Evolutionary conservation across 345 rosid genomes (phyloP).

Genomic region (Acer saccharum): DNA sequence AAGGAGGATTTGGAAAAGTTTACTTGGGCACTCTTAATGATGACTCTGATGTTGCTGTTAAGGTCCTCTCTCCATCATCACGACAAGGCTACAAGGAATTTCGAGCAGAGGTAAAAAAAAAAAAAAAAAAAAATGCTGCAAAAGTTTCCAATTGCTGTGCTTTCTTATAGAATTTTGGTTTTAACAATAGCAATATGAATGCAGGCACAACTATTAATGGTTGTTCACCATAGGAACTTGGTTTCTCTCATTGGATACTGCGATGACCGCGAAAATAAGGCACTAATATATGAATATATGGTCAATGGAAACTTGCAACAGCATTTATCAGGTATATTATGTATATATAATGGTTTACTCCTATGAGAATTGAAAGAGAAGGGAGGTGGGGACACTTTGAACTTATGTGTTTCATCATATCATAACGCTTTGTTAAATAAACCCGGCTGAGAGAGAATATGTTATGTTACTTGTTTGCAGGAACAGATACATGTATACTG

Average conservation of each 20-base stretch:
- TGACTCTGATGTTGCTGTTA: conserved; percentile 31
- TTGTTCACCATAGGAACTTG: conserved; percentile 46
- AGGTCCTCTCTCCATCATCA: conserved; percentile 32
- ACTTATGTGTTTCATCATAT: too few species aligned
- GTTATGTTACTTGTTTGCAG: not conserved
- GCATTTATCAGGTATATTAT: conserved; percentile 21
- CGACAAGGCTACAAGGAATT: conserved; percentile 33
- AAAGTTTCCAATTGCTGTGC: too few species aligned
- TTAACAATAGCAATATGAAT: not conserved
- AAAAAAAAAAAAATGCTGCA: not conserved
- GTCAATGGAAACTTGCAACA: conserved; percentile 27
- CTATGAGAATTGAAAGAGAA: too few species aligned
- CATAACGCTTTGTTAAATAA: too few species aligned
- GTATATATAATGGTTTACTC: too few species aligned
- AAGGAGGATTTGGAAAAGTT: conserved; percentile 47
- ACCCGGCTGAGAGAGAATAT: too few species aligned
- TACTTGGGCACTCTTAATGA: conserved; percentile 32
- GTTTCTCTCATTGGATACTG: conserved; percentile 44
- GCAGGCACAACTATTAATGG: conserved; percentile 42
- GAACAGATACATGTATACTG: too few species aligned
- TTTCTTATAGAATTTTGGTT: too few species aligned
- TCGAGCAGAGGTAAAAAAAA: conserved; percentile 21
- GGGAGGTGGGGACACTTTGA: too few species aligned
- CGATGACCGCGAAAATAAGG: conserved; percentile 20
- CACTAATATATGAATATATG: conserved; percentile 42